Evolutionary conservation across 1,139 yeast genomes (phyloP).

Genomic region (Candida sojae): DNA sequence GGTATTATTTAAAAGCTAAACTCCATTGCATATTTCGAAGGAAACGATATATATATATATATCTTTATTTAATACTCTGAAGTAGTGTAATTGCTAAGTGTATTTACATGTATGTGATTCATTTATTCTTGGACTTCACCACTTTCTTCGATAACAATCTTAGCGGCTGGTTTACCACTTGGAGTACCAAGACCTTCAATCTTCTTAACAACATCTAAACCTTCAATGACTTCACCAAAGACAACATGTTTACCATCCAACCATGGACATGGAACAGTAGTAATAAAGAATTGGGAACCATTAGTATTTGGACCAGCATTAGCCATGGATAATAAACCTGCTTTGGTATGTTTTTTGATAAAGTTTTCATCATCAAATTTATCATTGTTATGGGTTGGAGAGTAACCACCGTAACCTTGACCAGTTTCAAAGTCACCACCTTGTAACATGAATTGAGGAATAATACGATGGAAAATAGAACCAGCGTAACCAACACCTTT

Average conservation of each 20-base stretch:
- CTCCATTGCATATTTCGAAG: no score
- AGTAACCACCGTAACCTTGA: slow-evolving; percentile 42
- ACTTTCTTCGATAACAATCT: slow-evolving; percentile 40
- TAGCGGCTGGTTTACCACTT: slow-evolving; percentile 28
- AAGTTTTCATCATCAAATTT: slow-evolving; percentile 44
- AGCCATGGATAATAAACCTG: slow-evolving; percentile 45
- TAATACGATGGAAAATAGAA: slow-evolving; percentile 44
- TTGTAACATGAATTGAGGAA: slow-evolving; percentile 46
- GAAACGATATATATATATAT: background rate
- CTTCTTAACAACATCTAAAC: slow-evolving; percentile 39
- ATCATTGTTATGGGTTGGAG: slow-evolving; percentile 33
- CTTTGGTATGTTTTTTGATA: slow-evolving; percentile 32
- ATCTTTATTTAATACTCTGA: background rate
- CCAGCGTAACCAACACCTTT: slow-evolving; percentile 72
- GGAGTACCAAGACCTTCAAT: slow-evolving; percentile 37
- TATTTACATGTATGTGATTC: background rate
- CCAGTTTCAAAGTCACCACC: slow-evolving; percentile 47
- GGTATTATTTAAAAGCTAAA: no score
- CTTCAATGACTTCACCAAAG: slow-evolving; percentile 44
- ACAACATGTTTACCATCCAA: slow-evolving; percentile 46
- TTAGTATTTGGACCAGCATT: slow-evolving; percentile 47
- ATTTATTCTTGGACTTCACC: slow-evolving; percentile 25
- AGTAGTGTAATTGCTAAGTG: no score
- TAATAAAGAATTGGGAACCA: slow-evolving; percentile 44
- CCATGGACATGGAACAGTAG: slow-evolving; percentile 47